These are phyloP conservation scores for Zalaria obscura DNA, from an alignment of 2,329 filamentous ascomycete species.

Conservation along the genomic window DNA sequence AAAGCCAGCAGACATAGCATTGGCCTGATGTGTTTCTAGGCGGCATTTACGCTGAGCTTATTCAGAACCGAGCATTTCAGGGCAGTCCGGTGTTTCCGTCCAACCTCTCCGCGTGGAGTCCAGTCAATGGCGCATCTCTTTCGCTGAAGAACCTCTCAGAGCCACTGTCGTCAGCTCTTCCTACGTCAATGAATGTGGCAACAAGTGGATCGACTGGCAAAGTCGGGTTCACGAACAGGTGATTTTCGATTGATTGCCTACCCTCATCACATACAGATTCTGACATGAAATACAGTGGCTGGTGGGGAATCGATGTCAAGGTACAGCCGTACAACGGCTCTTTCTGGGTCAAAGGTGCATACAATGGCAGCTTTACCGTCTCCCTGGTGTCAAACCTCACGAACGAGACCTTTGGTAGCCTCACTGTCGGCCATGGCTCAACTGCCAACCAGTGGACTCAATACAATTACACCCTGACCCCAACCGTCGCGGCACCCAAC, in stretches of 20 bases:
- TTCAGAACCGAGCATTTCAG: conserved; percentile 56
- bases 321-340: conserved; percentile 17
- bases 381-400: conserved; percentile 9
- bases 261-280: not conserved
- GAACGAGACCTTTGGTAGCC: conserved; percentile 6
- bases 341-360: conserved; percentile 19
- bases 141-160: conserved; percentile 32
- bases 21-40: conserved; percentile 19
- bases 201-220: conserved; percentile 21
- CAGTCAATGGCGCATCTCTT: conserved; percentile 34
- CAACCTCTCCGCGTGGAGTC: conserved; percentile 38
- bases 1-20: too few species aligned
- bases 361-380: conserved; percentile 15
- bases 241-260: not conserved
- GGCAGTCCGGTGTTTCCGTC: conserved; percentile 29
- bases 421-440: conserved; percentile 1
- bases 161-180: conserved; percentile 39
- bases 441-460: conserved; percentile 6
- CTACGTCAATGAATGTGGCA: conserved; percentile 33
- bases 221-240: conserved; percentile 32
- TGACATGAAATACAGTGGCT: conserved; percentile 7
- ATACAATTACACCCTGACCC: conserved; percentile 15
- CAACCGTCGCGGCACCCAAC: conserved; percentile 14
- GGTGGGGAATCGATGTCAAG: conserved; percentile 17
- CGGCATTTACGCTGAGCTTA: conserved; percentile 53